Evolutionary conservation across 257 asterid species (phyloP).

Genomic region (Solanum neorickii): DNA sequence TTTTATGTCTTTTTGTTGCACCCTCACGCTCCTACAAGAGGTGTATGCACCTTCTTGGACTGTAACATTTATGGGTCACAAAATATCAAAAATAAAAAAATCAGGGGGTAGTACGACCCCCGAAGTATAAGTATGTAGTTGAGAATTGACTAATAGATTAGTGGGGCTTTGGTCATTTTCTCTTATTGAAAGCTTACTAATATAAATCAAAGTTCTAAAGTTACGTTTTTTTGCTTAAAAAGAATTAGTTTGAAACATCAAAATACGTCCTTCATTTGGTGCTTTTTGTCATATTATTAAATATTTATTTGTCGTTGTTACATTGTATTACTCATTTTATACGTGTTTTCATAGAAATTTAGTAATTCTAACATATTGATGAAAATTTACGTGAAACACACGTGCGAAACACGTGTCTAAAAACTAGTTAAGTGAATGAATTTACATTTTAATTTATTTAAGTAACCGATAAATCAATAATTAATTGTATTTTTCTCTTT

Average conservation of each 20-base stretch:
- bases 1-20: too few relatives aligned
- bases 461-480: not conserved
- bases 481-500: not conserved
- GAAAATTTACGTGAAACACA: not conserved
- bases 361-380: not conserved
- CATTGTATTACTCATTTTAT: not conserved
- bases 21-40: too few relatives aligned
- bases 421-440: not conserved
- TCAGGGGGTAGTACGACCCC: too few relatives aligned
- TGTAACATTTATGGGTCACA: too few relatives aligned
- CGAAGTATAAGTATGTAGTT: too few relatives aligned
- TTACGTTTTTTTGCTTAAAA: not conserved
- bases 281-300: not conserved
- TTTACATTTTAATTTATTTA: too few relatives aligned
- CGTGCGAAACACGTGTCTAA: not conserved
- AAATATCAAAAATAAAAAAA: too few relatives aligned
- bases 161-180: too few relatives aligned
- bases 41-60: too few relatives aligned
- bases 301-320: too few relatives aligned
- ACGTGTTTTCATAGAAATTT: not conserved
- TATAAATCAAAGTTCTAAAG: not conserved
- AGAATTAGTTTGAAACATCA: too few relatives aligned
- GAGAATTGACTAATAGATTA: too few relatives aligned
- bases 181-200: not conserved
- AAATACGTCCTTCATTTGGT: not conserved